These are phyloP conservation scores for Pichia californica DNA, from an alignment of 805 yeast species.

Conservation along the genomic window DNA sequence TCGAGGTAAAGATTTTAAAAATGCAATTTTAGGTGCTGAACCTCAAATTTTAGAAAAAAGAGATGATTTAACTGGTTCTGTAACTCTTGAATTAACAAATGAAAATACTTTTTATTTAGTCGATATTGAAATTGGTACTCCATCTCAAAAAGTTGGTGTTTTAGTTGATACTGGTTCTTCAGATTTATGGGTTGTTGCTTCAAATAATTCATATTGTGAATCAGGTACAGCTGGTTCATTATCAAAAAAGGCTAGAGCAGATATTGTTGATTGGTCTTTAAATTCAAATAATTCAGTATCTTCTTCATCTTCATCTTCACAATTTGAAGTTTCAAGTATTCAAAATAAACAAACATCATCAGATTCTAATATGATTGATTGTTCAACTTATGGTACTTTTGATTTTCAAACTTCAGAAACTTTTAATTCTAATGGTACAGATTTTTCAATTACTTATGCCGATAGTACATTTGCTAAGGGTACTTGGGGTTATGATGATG, in stretches of 20 bases:
- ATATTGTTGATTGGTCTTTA: too few relatives aligned
- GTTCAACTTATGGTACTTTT: slow-evolving; percentile 29
- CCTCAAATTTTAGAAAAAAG: slow-evolving; percentile 16
- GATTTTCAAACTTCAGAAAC: slow-evolving; percentile 34
- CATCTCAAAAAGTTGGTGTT: slow-evolving; percentile 46
- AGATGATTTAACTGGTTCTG: slow-evolving; percentile 17
- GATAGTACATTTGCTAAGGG: slow-evolving; percentile 44
- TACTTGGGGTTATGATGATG: slow-evolving; percentile 56
- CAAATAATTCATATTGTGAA: slow-evolving; percentile 42
- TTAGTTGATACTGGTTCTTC: slow-evolving; percentile 72
- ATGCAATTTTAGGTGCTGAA: slow-evolving; percentile 11
- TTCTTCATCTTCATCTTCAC: too few relatives aligned
- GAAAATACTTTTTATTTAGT: slow-evolving; percentile 40
- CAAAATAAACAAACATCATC: slow-evolving; percentile 5
- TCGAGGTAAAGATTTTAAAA: slow-evolving; percentile 6
- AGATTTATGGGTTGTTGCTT: slow-evolving; percentile 59
- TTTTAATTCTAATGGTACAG: slow-evolving; percentile 34
- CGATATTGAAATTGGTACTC: slow-evolving; percentile 47
- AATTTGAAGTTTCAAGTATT: too few relatives aligned
- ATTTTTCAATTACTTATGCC: slow-evolving; percentile 40
- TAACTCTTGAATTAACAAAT: slow-evolving; percentile 32
- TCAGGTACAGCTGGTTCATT: slow-evolving; percentile 12
- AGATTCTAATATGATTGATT: background rate
- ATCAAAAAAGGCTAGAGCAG: slow-evolving; percentile 4
- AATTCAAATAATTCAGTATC: too few relatives aligned